Conservation (phyloP, 306 rosid genomes). For the Senna tora region DNA sequence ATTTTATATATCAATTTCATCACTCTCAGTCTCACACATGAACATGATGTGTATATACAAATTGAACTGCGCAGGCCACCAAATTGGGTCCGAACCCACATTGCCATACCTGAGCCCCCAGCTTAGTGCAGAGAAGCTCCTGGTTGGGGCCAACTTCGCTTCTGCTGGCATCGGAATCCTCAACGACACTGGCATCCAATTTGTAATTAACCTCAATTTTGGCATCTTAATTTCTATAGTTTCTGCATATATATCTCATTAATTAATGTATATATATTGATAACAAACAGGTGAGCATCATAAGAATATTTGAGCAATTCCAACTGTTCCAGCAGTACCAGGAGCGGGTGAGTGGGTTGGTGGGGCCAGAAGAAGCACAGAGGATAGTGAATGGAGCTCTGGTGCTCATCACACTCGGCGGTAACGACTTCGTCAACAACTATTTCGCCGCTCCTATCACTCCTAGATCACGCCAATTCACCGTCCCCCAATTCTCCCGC, state of each 20-base stretch:
- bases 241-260: no score
- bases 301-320: slow-evolving; percentile 55
- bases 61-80: slow-evolving; percentile 49
- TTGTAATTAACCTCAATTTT: slow-evolving; percentile 33
- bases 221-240: no score
- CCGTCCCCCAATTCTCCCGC: slow-evolving; percentile 50
- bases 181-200: slow-evolving; percentile 68
- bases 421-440: slow-evolving; percentile 74
- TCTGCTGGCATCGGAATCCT: slow-evolving; percentile 74
- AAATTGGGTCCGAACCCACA: slow-evolving; percentile 52
- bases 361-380: slow-evolving; percentile 46
- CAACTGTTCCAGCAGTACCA: slow-evolving; percentile 52
- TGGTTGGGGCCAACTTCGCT: slow-evolving; percentile 75
- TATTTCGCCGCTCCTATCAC: slow-evolving; percentile 55
- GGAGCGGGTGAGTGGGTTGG: slow-evolving; percentile 41
- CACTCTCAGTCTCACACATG: no score
- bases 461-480: slow-evolving; percentile 56
- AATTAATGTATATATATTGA: no score
- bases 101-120: slow-evolving; percentile 62
- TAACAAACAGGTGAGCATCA: slow-evolving; percentile 43
- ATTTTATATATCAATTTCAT: no score
- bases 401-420: slow-evolving; percentile 62
- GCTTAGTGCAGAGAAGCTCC: slow-evolving; percentile 49
- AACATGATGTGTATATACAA: not conserved
- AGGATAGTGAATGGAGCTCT: slow-evolving; percentile 47